Evolutionary conservation across 2,329 filamentous ascomycete genomes (phyloP).

Genomic region (Akanthomyces lecanii): DNA sequence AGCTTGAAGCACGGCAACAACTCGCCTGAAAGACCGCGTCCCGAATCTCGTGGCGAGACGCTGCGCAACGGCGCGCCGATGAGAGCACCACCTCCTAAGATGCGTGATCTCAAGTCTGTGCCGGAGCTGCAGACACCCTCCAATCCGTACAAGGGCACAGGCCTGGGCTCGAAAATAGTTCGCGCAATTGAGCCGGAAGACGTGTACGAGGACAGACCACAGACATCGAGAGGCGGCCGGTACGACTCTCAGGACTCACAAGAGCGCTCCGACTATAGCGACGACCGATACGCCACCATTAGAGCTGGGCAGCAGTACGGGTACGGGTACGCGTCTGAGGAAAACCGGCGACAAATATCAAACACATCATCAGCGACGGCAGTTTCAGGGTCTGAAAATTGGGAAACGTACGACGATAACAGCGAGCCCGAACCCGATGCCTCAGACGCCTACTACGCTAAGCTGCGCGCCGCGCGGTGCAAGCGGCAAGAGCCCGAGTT

Average conservation of each 20-base stretch:
- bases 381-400: conserved; percentile 86
- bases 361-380: conserved; percentile 70
- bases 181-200: conserved; percentile 71
- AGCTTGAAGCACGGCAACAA: conserved; percentile 69
- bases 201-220: conserved; percentile 67
- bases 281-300: conserved; percentile 40
- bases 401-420: conserved; percentile 91
- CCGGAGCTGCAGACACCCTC: conserved; percentile 48
- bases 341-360: conserved; percentile 55
- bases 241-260: conserved; percentile 39
- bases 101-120: conserved; percentile 68
- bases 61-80: conserved; percentile 52
- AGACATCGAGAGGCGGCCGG: conserved; percentile 30
- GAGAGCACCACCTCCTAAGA: conserved; percentile 79
- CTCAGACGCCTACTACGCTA: conserved; percentile 75
- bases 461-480: conserved; percentile 61
- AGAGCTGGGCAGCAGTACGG: conserved; percentile 30
- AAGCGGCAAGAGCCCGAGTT: conserved; percentile 59
- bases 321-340: conserved; percentile 43
- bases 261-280: conserved; percentile 30
- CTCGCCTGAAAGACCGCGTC: conserved; percentile 68
- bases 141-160: conserved; percentile 45
- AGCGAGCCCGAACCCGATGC: conserved; percentile 73
- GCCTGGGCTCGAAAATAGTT: conserved; percentile 52
- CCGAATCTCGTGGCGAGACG: conserved; percentile 41